A percentile compares a stretch with the other conserved stretches of the same genome.
These are phyloP conservation scores for Leccinum barrowsii DNA, from an alignment of 768 basidiomycete genomes.

Conservation along the genomic window DNA sequence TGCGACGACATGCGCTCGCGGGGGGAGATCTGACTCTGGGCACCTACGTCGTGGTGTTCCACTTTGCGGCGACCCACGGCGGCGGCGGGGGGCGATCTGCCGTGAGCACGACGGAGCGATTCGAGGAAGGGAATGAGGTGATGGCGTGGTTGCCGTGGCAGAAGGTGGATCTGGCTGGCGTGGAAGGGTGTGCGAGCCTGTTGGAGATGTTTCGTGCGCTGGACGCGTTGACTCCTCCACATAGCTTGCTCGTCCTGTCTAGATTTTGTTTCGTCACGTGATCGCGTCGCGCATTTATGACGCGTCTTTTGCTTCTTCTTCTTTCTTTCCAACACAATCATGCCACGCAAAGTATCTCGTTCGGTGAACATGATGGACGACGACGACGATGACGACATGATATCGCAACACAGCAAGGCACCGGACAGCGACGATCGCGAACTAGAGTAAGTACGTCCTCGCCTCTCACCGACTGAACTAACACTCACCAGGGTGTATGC, in stretches of 20 bases:
- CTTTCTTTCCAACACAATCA: neutral
- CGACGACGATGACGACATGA: slow-evolving; percentile 13
- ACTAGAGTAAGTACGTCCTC: slow-evolving; percentile 19
- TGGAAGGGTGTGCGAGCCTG: slow-evolving; percentile 10
- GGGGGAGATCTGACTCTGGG: slow-evolving; percentile 19
- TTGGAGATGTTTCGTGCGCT: slow-evolving; percentile 21
- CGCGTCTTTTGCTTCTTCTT: neutral
- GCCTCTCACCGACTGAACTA: neutral
- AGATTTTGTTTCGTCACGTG: slow-evolving; percentile 30
- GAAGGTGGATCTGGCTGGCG: slow-evolving; percentile 29
- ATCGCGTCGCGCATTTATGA: neutral
- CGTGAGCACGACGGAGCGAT: slow-evolving; percentile 35
- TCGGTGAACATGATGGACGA: slow-evolving; percentile 9
- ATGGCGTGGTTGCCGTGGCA: slow-evolving; percentile 53
- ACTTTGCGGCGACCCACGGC: slow-evolving; percentile 29
- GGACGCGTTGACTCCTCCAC: slow-evolving; percentile 28
- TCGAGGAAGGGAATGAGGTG: slow-evolving; percentile 40
- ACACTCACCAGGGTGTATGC: slow-evolving; percentile 24
- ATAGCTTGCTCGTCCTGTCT: slow-evolving; percentile 29
- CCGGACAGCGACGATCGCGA: slow-evolving; percentile 26
- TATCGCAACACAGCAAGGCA: slow-evolving; percentile 17
- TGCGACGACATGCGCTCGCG: slow-evolving; percentile 15
- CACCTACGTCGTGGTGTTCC: slow-evolving; percentile 37
- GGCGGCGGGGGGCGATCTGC: slow-evolving; percentile 20
- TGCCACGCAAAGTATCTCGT: slow-evolving; percentile 12